Conservation (phyloP, 345 rosid species). For the Cardiospermum halicacabum region DNA sequence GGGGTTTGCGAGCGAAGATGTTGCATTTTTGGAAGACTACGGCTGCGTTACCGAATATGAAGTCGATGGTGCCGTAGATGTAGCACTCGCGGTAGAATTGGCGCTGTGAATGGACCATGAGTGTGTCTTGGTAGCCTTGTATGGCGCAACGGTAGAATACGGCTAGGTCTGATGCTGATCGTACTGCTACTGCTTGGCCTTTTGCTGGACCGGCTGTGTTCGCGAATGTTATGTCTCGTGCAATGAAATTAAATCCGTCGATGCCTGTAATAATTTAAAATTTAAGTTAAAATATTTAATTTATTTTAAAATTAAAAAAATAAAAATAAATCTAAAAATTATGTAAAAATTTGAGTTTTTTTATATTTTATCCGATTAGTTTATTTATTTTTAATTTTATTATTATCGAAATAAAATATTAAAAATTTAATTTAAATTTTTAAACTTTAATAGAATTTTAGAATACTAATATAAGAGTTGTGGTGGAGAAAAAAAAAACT, state of each 20-base stretch:
- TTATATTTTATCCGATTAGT: no score
- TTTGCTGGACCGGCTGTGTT: conserved; percentile 68
- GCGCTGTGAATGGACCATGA: conserved; percentile 75
- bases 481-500: no score
- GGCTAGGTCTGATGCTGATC: conserved; percentile 80
- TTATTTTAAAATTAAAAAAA: no score
- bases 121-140: conserved; percentile 84
- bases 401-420: no score
- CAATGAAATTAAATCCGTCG: conserved; percentile 67
- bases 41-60: conserved; percentile 88
- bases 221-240: conserved; percentile 66
- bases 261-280: conserved; percentile 45
- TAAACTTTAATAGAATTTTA: no score
- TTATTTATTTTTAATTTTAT: no score
- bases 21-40: conserved; percentile 70
- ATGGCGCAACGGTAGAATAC: conserved; percentile 75
- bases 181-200: conserved; percentile 84
- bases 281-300: no score
- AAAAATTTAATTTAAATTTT: no score
- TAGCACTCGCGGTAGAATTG: conserved; percentile 76
- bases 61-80: conserved; percentile 78
- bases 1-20: conserved; percentile 52
- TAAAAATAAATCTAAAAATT: no score
- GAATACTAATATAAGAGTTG: no score
- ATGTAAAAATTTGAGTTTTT: no score